Evolutionary conservation across 306 rosid species (phyloP).

Genomic region (Pterocarpus santalinus): DNA sequence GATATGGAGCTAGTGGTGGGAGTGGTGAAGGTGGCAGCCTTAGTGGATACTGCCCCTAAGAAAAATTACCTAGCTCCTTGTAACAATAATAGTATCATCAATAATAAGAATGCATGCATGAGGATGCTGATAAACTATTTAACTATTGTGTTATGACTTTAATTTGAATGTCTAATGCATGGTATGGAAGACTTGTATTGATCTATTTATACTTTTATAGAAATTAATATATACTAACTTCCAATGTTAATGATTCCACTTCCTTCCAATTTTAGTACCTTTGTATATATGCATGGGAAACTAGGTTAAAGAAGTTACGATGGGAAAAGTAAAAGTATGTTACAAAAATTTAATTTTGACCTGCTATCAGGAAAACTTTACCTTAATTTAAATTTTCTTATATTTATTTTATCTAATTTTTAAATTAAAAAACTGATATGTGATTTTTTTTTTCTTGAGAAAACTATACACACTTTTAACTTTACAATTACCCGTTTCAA

Average conservation of each 20-base stretch:
- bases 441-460: no score
- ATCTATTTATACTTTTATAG: not conserved
- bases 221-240: not conserved
- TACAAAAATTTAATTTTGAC: no score
- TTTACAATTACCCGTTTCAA: no score
- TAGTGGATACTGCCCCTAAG: conserved; percentile 61
- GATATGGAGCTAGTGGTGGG: conserved; percentile 43
- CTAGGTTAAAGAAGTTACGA: not conserved
- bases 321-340: not conserved
- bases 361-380: no score
- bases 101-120: conserved; percentile 44
- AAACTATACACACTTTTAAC: no score
- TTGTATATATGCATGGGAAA: not conserved
- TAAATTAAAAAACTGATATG: no score
- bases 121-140: conserved; percentile 30
- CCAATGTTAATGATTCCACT: not conserved
- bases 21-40: conserved; percentile 53
- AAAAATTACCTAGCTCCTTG: not conserved
- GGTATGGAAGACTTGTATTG: not conserved
- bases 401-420: no score
- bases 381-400: no score
- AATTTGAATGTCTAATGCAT: not conserved
- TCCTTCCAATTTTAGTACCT: not conserved
- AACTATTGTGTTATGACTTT: not conserved
- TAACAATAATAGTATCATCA: not conserved